Base-by-base conservation (phyloP, 306 rosid species). In the Begonia loranthoides region DNA sequence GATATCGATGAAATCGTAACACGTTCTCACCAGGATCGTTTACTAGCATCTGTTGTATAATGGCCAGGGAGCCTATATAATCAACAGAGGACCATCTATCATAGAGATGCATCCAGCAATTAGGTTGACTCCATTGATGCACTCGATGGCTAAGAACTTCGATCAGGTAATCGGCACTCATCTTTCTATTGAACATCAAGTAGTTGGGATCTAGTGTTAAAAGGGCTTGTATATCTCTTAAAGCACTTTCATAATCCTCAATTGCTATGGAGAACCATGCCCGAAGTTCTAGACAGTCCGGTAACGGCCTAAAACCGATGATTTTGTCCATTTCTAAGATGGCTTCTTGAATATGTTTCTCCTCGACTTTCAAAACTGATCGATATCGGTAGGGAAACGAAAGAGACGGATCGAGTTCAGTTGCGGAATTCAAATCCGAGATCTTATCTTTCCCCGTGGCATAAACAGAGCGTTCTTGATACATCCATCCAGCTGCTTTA, bases 401-500 rank as follows among this genome's bases (percentile, higher is more conserved):
- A 66, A 86, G 88, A 10, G 77, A 60, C 41, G 95, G 95, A 69
- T 86, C 95, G 58, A 79, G 66, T 60, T 70, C 72, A 60, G 86
- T 74, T 55, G 95, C 95, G 34, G 68, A 44, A 69, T 76, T 76
- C 54, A 86, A 82, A 71, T 86, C 95, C 61, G 57, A 57, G 52
- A 65, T 51, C 72, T 75, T 86, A 41, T 82, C 95, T 56, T 62
- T 82, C 48, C 95, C 95, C 24, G 75, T 64, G 17, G 74, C 76
- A 60, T 87, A 82, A 12, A 87, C 60, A 22, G 93, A 75, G 14
- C 93, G 75, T 58, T 82, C 95, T 66, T 87, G 93, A 61, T 77
- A 82, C 95, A 87, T 87, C 95, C 95, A 87, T 51, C 95, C 95
- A 3, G 67, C 81, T 38, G 83, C 86, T 54, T 66, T 82, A 60